Evolutionary conservation across 1,284 basidiomycete species (phyloP).

Genomic region (Apiotrichum siamense): DNA sequence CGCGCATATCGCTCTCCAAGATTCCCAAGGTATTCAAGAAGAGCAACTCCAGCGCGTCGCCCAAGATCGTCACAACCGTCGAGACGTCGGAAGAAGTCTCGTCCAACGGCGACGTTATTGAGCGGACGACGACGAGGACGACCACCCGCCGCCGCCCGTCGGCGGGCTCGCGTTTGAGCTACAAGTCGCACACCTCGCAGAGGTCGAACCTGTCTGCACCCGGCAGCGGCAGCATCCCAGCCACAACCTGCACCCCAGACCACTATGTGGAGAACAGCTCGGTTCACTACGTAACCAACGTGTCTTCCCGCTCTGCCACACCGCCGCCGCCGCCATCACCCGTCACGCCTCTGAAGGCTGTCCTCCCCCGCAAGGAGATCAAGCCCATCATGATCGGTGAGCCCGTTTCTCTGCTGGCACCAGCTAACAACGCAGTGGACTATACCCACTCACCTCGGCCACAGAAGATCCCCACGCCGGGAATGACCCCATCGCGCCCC

Average conservation of each 20-base stretch:
- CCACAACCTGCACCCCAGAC: background rate
- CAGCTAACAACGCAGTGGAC: slow-evolving; percentile 1
- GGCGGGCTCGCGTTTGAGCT: background rate
- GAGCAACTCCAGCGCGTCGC: background rate
- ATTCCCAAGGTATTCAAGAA: background rate
- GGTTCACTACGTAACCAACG: background rate
- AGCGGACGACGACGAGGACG: background rate
- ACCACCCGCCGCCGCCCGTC: background rate
- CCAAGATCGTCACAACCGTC: background rate
- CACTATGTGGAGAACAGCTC: slow-evolving; percentile 1
- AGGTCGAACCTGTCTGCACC: background rate
- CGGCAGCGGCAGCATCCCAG: background rate
- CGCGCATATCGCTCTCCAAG: background rate
- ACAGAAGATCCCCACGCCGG: background rate
- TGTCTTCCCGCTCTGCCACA: no score
- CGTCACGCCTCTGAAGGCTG: background rate
- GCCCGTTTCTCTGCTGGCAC: background rate
- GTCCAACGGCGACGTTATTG: background rate
- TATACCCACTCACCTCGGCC: background rate
- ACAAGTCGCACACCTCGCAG: background rate
- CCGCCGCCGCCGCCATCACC: background rate
- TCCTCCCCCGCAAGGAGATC: background rate
- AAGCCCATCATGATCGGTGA: slow-evolving; percentile 4
- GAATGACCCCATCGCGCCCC: background rate
- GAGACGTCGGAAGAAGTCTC: background rate